These are phyloP conservation scores for Recurvomyces mirabilis DNA, from an alignment of 495 filamentous ascomycete genomes.

Conservation along the genomic window DNA sequence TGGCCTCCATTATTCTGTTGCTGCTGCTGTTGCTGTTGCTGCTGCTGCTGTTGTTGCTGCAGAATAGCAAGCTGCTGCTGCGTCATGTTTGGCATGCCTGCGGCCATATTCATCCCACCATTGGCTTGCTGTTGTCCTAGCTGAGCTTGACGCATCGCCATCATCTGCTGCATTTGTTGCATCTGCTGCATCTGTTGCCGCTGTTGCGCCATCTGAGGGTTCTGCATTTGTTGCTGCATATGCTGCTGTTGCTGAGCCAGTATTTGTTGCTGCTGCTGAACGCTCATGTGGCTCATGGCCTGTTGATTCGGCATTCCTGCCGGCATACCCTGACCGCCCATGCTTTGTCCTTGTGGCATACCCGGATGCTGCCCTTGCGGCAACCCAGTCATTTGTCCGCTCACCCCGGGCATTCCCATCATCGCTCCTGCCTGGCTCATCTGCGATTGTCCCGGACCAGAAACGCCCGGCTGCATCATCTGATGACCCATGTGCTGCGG, in stretches of 20 bases:
- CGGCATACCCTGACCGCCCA: slow-evolving; percentile 25
- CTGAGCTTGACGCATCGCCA: slow-evolving; percentile 15
- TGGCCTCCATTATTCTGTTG: slow-evolving; percentile 6
- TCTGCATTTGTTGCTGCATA: slow-evolving; percentile 35
- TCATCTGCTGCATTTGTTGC: slow-evolving; percentile 30
- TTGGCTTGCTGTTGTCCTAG: slow-evolving; percentile 9
- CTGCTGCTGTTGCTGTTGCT: neutral
- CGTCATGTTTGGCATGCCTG: slow-evolving; percentile 12
- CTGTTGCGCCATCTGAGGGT: slow-evolving; percentile 12
- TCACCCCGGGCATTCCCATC: slow-evolving; percentile 67
- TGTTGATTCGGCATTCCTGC: slow-evolving; percentile 54
- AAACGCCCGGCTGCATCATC: slow-evolving; percentile 77
- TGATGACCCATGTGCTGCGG: slow-evolving; percentile 57
- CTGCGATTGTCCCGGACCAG: slow-evolving; percentile 63
- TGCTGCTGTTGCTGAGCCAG: slow-evolving; percentile 43
- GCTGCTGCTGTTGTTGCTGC: slow-evolving; percentile 2
- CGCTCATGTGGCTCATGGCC: slow-evolving; percentile 68
- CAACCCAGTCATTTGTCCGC: slow-evolving; percentile 36
- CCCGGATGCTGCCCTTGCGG: slow-evolving; percentile 20
- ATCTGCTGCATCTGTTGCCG: slow-evolving; percentile 19
- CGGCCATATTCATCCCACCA: slow-evolving; percentile 13
- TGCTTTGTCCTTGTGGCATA: slow-evolving; percentile 9
- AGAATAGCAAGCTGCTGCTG: slow-evolving; percentile 16
- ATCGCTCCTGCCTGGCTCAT: slow-evolving; percentile 67
- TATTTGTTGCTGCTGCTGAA: slow-evolving; percentile 44